phyloP scores from a whole-genome alignment of 371 early-diverging fungal genomes.

The Saksenaea oblongispora region DNA sequence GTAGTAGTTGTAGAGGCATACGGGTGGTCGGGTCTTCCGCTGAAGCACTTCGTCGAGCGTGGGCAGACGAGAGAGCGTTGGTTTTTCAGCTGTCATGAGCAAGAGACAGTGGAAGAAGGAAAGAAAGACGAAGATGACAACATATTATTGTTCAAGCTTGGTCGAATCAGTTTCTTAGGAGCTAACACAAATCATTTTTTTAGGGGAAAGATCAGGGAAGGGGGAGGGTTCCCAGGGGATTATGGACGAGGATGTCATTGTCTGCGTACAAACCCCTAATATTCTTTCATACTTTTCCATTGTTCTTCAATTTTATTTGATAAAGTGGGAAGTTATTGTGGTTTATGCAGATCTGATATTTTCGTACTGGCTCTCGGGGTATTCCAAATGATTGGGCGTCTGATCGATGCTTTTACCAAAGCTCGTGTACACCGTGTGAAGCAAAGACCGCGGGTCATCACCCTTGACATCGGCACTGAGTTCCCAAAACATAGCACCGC shows the following conservation, averaged over 20 bases:
- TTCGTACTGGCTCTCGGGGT: slow-evolving; percentile 50
- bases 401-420: slow-evolving; percentile 43
- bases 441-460: slow-evolving; percentile 43
- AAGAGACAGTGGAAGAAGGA: neutral
- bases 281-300: too few species aligned
- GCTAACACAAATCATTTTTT: too few species aligned
- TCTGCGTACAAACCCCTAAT: too few species aligned
- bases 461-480: slow-evolving; percentile 62
- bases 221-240: too few species aligned
- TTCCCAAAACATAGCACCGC: slow-evolving; percentile 90
- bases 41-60: slow-evolving; percentile 59
- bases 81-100: slow-evolving; percentile 3
- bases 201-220: too few species aligned
- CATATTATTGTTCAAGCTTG: too few species aligned
- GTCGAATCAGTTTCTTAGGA: too few species aligned
- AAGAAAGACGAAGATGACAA: neutral
- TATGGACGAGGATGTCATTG: too few species aligned
- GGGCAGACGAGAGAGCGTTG: slow-evolving; percentile 32
- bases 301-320: too few species aligned
- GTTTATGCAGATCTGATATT: too few species aligned
- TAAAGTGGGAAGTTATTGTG: too few species aligned
- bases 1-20: slow-evolving; percentile 70
- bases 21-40: slow-evolving; percentile 64
- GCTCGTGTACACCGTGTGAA: slow-evolving; percentile 38
- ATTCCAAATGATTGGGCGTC: slow-evolving; percentile 46